Evolutionary conservation across 164 flowering plant genomes (phyloP), one percentile per base, ranked within the genome.

Genomic region (Vitis labrusca): DNA sequence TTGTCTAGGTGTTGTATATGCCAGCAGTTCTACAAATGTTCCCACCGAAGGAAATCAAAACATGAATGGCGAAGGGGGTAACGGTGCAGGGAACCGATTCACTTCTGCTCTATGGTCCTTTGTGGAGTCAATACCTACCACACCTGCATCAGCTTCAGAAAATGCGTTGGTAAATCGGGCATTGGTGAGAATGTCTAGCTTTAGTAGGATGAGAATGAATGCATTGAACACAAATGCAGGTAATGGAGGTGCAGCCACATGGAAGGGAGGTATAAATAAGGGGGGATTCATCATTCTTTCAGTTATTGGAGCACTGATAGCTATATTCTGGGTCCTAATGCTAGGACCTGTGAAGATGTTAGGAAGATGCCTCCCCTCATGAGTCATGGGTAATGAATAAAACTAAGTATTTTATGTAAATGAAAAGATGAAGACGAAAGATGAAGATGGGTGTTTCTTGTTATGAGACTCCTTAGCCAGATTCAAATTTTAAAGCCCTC

Each of bases 131-230:
- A 85, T 96, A 65, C 99, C 99, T 2, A 77, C 94, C 17, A 81
- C 82, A 70, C 97, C 98, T 67, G 99, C 99, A 64, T 83, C 94
- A 23, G 99, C 99, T 27, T 74, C 97, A 0, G 99, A 96, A 74
- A 83, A 69, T 63, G 81, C 83, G 50, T 67, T 90, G 73, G 84
- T 89, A 1, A 88, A 85, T 69, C 80, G 78, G 49, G 90, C 97
- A 10, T 83, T 91, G 37, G 86, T 83, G 74, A 82, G 94, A 17
- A 80, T 91, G 87, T 89, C 98, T 37, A 91, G 99, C 84, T 93
- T 95, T 47, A 81, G 94, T 64, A 78, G 86, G 69, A 50, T 80
- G 67, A 83, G 82, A 75, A 29, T 85, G 19, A 80, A 74, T 78
- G 64, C 74, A 16, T 76, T 61, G 52, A 81, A 73, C 59, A 8